A percentile compares a stretch with the other conserved stretches of the same genome.
Conservation (phyloP, 306 rosid genomes). For the Sphenostylis stenocarpa region DNA sequence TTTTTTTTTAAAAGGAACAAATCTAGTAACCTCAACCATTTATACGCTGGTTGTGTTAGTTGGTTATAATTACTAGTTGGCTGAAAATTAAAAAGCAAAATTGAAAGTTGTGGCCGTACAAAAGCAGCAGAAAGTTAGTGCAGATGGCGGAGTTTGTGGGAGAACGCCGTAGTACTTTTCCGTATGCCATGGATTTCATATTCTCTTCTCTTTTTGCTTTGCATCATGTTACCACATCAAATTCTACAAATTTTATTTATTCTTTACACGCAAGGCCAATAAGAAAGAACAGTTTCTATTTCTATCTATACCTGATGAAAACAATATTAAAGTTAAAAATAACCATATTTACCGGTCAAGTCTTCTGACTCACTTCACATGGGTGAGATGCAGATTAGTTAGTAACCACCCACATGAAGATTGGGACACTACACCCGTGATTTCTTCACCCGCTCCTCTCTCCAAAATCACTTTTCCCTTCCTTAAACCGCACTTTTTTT, state of each 20-base stretch:
- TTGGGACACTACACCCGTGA: constrained; percentile 35
- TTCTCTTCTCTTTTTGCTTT: neutral
- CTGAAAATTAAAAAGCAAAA: neutral
- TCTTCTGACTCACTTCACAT: constrained; percentile 29
- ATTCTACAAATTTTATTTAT: neutral
- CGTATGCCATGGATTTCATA: constrained; percentile 37
- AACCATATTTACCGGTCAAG: neutral
- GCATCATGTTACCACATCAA: too few species aligned
- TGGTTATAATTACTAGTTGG: neutral
- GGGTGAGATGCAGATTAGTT: constrained; percentile 29
- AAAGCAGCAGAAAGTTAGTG: neutral
- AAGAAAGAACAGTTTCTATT: neutral
- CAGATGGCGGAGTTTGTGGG: neutral
- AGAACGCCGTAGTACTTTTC: constrained; percentile 41
- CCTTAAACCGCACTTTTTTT: neutral
- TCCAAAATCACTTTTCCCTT: neutral
- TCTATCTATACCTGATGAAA: neutral
- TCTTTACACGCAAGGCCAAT: neutral
- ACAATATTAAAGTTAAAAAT: neutral
- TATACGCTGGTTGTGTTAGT: too few species aligned
- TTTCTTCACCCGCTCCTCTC: constrained; percentile 18
- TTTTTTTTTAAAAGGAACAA: too few species aligned
- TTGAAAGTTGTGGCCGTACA: neutral
- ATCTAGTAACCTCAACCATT: too few species aligned
- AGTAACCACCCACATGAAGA: constrained; percentile 19